A percentile compares a stretch with the other conserved stretches of the same genome.
Evolutionary conservation across 495 filamentous ascomycete species (phyloP).

Genomic region (Lophium mytilinum): DNA sequence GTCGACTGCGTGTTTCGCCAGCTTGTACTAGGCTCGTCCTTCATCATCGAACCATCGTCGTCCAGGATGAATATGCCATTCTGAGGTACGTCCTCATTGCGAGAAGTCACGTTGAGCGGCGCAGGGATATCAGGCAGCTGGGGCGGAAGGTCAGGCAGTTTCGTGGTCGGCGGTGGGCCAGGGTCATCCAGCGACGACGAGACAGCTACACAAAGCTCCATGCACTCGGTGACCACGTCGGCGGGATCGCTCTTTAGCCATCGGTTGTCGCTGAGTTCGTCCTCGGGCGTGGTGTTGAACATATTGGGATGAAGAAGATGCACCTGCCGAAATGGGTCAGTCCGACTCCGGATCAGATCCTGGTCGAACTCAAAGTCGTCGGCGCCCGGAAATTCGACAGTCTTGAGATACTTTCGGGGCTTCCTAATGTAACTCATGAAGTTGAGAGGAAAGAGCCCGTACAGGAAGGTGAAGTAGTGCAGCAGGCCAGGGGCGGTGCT

Average conservation of each 20-base stretch:
- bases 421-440: slow-evolving; percentile 71
- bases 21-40: slow-evolving; percentile 26
- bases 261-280: slow-evolving; percentile 61
- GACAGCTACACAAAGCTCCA: slow-evolving; percentile 42
- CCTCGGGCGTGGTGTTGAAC: slow-evolving; percentile 58
- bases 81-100: slow-evolving; percentile 33
- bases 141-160: slow-evolving; percentile 34
- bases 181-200: slow-evolving; percentile 27
- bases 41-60: slow-evolving; percentile 17
- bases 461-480: slow-evolving; percentile 70
- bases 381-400: slow-evolving; percentile 50
- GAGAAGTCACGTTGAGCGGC: slow-evolving; percentile 12
- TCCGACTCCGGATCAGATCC: slow-evolving; percentile 57
- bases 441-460: slow-evolving; percentile 72
- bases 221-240: slow-evolving; percentile 62
- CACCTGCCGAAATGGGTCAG: slow-evolving; percentile 56
- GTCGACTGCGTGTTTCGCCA: slow-evolving; percentile 45
- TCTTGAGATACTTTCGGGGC: slow-evolving; percentile 59
- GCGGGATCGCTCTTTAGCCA: slow-evolving; percentile 66
- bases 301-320: slow-evolving; percentile 71
- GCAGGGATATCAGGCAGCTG: slow-evolving; percentile 33
- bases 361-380: slow-evolving; percentile 66
- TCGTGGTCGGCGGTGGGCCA: slow-evolving; percentile 29
- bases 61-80: slow-evolving; percentile 32
- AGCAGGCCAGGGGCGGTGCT: slow-evolving; percentile 59